Percentiles rank a stretch among this genome's conserved stretches.
Evolutionary conservation across 371 early-diverging fungal species (phyloP).

Genomic region (Mortierella sp.): DNA sequence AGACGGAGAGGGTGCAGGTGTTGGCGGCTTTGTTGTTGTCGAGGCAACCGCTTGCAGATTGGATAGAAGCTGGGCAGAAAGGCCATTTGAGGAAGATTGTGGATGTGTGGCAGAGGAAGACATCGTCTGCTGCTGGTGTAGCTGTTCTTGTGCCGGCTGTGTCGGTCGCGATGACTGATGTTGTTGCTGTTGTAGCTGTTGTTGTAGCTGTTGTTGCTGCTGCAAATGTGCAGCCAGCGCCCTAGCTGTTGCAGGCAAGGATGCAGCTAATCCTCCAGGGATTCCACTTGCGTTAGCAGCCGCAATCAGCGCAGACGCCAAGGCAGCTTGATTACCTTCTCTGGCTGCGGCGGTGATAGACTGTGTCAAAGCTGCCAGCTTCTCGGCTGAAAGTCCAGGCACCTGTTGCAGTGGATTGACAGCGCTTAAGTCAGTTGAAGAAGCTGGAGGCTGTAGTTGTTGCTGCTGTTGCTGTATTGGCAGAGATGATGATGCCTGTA

Average conservation of each 20-base stretch:
- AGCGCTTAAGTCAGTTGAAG: conserved; percentile 3
- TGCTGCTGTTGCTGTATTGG: background rate
- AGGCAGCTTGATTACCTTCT: conserved; percentile 41
- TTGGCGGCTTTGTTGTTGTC: conserved; percentile 1
- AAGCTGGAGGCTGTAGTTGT: background rate
- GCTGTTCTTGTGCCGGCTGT: background rate
- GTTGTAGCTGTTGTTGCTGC: conserved; percentile 20
- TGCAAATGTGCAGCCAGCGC: conserved; percentile 43
- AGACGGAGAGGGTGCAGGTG: background rate
- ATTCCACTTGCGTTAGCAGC: conserved; percentile 47
- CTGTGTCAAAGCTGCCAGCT: conserved; percentile 37
- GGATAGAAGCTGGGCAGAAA: conserved; percentile 11
- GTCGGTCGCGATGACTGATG: too few species aligned
- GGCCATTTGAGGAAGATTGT: background rate
- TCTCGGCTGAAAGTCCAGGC: conserved; percentile 26
- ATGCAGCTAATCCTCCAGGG: conserved; percentile 42
- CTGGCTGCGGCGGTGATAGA: conserved; percentile 40
- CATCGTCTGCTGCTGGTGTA: background rate
- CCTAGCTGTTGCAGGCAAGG: conserved; percentile 41
- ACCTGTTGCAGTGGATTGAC: conserved; percentile 16
- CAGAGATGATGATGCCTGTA: background rate
- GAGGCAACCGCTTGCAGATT: conserved; percentile 15
- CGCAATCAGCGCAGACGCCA: conserved; percentile 41
- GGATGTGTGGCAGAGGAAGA: background rate
- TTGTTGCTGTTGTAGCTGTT: conserved; percentile 19